A percentile compares a stretch with the other conserved stretches of the same genome.
Evolutionary conservation across 1,284 basidiomycete genomes (phyloP).

Genomic region (Cutaneotrichosporon sp.): DNA sequence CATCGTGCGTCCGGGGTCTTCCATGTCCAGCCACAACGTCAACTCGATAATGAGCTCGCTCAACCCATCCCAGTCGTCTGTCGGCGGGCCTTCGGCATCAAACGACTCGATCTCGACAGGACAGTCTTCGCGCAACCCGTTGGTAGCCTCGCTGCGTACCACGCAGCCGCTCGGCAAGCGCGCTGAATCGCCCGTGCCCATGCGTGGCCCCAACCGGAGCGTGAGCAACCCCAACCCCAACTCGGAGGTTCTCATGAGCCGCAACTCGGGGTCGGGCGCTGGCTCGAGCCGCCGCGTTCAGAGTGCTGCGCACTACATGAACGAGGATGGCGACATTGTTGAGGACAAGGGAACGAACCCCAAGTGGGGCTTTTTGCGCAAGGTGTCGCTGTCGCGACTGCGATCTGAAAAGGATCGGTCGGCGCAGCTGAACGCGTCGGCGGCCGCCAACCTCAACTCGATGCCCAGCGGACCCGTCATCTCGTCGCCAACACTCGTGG

Average conservation of each 20-base stretch:
- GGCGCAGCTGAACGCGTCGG: conserved; percentile 28
- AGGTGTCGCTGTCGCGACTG: conserved; percentile 78
- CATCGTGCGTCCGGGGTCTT: conserved; percentile 4
- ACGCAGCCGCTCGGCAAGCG: background rate
- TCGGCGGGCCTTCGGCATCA: conserved; percentile 2
- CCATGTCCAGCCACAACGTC: conserved; percentile 5
- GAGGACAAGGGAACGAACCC: background rate
- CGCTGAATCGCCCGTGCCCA: background rate
- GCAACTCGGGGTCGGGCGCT: background rate
- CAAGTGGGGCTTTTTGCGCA: conserved; percentile 89
- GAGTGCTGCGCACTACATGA: conserved; percentile 10
- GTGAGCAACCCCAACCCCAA: conserved; percentile 7
- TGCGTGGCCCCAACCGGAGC: conserved; percentile 6
- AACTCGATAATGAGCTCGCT: conserved; percentile 5
- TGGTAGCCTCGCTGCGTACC: background rate
- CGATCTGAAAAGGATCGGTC: conserved; percentile 21
- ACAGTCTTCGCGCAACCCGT: no score
- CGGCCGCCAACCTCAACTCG: conserved; percentile 30
- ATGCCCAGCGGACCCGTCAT: conserved; percentile 34
- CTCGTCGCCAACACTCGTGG: conserved; percentile 26
- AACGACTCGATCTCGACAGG: background rate
- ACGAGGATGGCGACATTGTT: conserved; percentile 3
- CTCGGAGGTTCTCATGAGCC: conserved; percentile 5
- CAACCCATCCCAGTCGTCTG: conserved; percentile 1
- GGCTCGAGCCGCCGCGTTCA: conserved; percentile 7